These are phyloP conservation scores for Usnea hakonensis DNA, from an alignment of 495 filamentous ascomycete genomes.

Conservation along the genomic window DNA sequence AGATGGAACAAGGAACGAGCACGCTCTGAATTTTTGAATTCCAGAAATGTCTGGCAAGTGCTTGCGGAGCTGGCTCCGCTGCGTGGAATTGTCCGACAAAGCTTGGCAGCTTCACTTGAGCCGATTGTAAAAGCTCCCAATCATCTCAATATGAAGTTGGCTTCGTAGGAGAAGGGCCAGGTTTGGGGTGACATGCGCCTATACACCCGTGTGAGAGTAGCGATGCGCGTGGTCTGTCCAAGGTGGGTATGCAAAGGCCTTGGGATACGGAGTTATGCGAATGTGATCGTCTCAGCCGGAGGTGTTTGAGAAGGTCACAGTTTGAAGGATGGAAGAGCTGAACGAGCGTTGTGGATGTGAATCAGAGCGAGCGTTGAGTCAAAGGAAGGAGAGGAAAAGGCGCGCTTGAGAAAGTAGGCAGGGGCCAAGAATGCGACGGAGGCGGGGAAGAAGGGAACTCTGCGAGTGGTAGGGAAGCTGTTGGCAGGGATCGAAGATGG, in stretches of 20 bases:
- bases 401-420: constrained; percentile 20
- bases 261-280: neutral
- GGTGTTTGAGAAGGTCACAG: neutral
- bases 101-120: neutral
- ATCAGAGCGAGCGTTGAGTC: constrained; percentile 11
- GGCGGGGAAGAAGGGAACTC: constrained; percentile 17
- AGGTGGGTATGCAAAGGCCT: neutral
- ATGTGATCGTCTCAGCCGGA: neutral
- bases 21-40: neutral
- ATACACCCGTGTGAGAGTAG: neutral
- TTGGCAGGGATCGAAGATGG: constrained; percentile 20
- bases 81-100: neutral
- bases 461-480: constrained; percentile 9
- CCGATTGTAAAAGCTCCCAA: neutral
- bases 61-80: neutral
- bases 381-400: constrained; percentile 16
- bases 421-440: constrained; percentile 20
- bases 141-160: neutral
- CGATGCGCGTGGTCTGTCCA: neutral
- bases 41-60: neutral
- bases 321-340: too few species aligned
- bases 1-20: neutral
- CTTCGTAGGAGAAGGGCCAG: neutral
- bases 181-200: constrained; percentile 4
- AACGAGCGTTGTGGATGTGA: constrained; percentile 9